Base-by-base conservation (phyloP, 164 flowering plant species). In the Tinospora cordifolia region DNA sequence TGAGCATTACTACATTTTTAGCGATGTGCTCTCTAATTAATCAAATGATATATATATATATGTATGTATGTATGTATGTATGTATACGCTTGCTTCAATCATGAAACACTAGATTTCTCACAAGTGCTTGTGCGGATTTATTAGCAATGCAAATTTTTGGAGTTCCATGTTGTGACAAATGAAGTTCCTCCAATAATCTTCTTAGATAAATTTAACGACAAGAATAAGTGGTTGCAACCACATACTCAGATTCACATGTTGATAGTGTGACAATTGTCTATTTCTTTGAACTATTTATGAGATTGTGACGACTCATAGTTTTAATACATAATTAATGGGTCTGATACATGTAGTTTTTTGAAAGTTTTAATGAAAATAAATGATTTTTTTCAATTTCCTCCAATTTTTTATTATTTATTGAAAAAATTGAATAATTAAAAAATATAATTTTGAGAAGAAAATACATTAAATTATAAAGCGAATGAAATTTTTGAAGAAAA, bases 81-180 rank as follows among this genome's bases (percentile, higher is more conserved):
- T 65, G 47, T 14, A 36, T 65, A 21, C 38, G 67, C 46, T 65
- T 65, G 21, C 67, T 65, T 34, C 67, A 4, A 5, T 65, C 67
- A 65, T 65, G 67, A 12, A 65, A 65, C 7, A 36, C 21, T 6
- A 12, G 21, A 65, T 36, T 62, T 15, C 26, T 62, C 26, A 6
- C 64, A 24, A 62, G 36, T 30, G 36, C 4, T 30, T 24, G 64
- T 36, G 67, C 46, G 15, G 67, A 65, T 6, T 65, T 36, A 25
- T 65, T 65, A 24, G 36, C 67, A 38, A 65, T 46, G 38, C 24
- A 36, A 36, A 65, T 65, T 11, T 65, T 24, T 0, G 21, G 12
- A 14, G 41, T 2, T 26, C 4, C 36, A 1, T 62, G 36, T 62
- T 62, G 64, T 24, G 34, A 22, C 21, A 63, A 11, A 30, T 63